phyloP scores from a whole-genome alignment of 306 rosid species.

The Castanopsis chinensis region DNA sequence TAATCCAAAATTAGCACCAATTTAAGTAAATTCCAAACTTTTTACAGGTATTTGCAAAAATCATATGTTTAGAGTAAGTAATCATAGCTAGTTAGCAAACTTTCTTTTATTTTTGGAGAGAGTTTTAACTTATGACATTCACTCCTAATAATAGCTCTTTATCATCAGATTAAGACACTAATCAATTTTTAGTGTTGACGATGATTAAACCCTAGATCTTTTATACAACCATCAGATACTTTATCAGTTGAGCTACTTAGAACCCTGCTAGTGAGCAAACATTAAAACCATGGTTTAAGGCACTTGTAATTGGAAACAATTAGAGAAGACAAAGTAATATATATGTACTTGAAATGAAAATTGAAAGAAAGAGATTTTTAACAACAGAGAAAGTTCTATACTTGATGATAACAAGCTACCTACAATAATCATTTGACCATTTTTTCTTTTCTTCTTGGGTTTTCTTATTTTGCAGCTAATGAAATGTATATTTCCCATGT shows the following conservation, averaged over 20 bases:
- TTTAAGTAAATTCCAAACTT: constrained; percentile 25
- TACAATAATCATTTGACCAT: constrained; percentile 18
- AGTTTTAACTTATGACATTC: no score
- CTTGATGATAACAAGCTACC: constrained; percentile 30
- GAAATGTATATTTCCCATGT: constrained; percentile 20
- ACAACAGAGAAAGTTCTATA: constrained; percentile 32
- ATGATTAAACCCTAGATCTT: no score
- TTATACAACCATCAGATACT: no score
- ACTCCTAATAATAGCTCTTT: no score
- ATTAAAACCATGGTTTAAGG: not conserved
- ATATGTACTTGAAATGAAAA: constrained; percentile 16
- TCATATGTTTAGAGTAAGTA: not conserved
- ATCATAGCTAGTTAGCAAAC: not conserved
- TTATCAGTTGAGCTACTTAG: no score
- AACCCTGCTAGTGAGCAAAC: not conserved
- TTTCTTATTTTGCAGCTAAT: constrained; percentile 29
- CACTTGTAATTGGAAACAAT: not conserved
- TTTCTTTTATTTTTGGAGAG: no score
- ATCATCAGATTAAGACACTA: no score
- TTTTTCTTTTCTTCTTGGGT: constrained; percentile 20
- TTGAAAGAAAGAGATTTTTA: constrained; percentile 24
- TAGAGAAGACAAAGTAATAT: constrained; percentile 1
- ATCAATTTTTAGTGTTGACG: no score
- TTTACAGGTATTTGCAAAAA: constrained; percentile 2
- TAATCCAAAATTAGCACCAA: constrained; percentile 11